These are phyloP conservation scores for Gastrolobium bilobum DNA, from an alignment of 306 rosid genomes.

Conservation along the genomic window DNA sequence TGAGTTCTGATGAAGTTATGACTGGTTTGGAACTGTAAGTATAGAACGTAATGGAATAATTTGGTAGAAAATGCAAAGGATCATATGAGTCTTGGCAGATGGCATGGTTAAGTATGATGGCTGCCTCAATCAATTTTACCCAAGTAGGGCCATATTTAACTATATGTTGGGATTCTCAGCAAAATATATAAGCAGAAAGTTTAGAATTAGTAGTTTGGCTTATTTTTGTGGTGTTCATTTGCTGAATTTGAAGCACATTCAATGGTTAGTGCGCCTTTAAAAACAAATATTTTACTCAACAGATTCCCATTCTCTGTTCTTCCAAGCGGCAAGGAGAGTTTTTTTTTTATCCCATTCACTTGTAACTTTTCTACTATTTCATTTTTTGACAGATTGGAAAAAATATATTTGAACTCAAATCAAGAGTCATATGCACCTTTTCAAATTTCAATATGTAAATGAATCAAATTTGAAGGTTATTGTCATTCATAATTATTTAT, in stretches of 20 bases:
- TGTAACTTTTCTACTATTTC: too few relatives aligned
- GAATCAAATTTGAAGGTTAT: background rate
- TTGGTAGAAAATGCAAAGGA: background rate
- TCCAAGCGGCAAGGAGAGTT: background rate
- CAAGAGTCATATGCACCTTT: background rate
- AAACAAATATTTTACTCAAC: background rate
- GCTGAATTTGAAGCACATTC: background rate
- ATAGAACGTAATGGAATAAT: background rate
- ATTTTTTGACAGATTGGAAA: too few relatives aligned
- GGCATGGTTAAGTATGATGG: background rate
- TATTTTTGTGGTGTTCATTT: background rate
- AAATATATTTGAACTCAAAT: background rate
- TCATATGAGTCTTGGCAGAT: background rate
- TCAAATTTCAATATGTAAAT: background rate
- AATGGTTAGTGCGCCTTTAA: background rate
- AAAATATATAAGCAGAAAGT: background rate
- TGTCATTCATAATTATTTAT: too few relatives aligned
- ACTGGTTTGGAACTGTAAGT: constrained; percentile 9
- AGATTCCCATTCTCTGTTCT: background rate
- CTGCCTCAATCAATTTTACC: background rate
- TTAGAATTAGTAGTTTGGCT: background rate
- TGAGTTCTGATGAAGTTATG: constrained; percentile 7
- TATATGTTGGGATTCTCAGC: background rate
- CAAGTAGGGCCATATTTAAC: background rate
- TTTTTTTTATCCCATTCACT: background rate